Base-by-base conservation (phyloP, 257 asterid species). In the Solanum chilense region DNA sequence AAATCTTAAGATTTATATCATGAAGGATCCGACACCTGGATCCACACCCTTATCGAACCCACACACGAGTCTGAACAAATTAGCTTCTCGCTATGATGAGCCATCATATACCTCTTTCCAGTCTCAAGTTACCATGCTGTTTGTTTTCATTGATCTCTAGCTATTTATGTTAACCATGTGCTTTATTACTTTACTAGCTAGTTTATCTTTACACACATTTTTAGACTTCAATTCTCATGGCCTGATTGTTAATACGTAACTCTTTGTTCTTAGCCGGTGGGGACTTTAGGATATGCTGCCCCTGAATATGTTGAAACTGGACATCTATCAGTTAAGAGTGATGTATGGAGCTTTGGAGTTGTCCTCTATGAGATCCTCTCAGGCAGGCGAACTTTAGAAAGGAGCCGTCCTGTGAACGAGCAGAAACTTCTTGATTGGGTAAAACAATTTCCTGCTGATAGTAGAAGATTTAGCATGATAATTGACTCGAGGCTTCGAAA, bases 251-350 rank as follows among this genome's bases (percentile, higher is more conserved):
- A 25, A 33, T 18, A 52, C 12, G 69, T 39, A 60, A 27, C 16
- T 45, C 75, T 83, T 76, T 68, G 15, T 41, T 88, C 33, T 87
- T 89, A 96, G 99, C 99, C 99, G 86, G 93, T 96, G 2, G 99
- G 99, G 71, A 96, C 99, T 23, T 88, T 92, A 23, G 99, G 99
- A 35, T 96, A 96, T 90, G 98, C 99, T 52, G 99, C 99, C 44
- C 99, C 99, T 4, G 99, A 96, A 88, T 96, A 96, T 21, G 89
- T 94, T 11, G 93, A 92, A 87, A 93, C 93, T 1, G 99, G 99
- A 21, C 99, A 86, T 91, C 90, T 96, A 85, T 92, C 98, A 15
- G 88, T 91, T 12, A 96, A 91, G 95, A 95, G 98, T 33, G 99
- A 96, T 77, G 78, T 95, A 84, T 96, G 94, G 92, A 95, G 99